phyloP scores from a whole-genome alignment of 495 filamentous ascomycete genomes.

The Penicillium crystallinum region DNA sequence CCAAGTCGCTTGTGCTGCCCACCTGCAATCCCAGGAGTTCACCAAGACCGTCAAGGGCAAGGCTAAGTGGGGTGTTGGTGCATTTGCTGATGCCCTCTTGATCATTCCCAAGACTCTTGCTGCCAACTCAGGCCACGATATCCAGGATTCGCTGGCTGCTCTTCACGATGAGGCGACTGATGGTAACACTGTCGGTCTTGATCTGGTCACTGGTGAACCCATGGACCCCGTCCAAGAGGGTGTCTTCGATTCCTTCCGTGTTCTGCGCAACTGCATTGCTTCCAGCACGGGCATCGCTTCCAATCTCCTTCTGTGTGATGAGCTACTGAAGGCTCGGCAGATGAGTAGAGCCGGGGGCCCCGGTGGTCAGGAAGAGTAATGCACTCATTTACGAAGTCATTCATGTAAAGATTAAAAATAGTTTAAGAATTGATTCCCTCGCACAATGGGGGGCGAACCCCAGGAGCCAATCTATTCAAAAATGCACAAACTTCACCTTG shows the following conservation, averaged over 20 bases:
- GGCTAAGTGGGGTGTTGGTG: conserved; percentile 88
- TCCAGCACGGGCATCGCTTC: conserved; percentile 92
- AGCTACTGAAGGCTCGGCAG: conserved; percentile 94
- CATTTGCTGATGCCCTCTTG: conserved; percentile 89
- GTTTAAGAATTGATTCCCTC: conserved; percentile 11
- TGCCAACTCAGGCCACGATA: conserved; percentile 92
- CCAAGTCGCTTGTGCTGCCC: conserved; percentile 89
- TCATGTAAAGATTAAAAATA: conserved; percentile 28
- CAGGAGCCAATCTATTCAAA: conserved; percentile 23
- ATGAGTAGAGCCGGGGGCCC: conserved; percentile 58
- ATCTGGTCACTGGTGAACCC: conserved; percentile 77
- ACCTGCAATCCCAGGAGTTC: conserved; percentile 78
- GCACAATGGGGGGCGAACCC: background rate
- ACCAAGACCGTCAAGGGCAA: conserved; percentile 90
- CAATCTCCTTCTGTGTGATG: conserved; percentile 93
- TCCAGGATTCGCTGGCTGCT: conserved; percentile 82
- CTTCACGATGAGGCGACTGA: conserved; percentile 82
- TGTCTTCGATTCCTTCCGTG: conserved; percentile 94
- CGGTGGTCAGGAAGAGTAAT: conserved; percentile 45
- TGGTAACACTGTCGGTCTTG: conserved; percentile 80
- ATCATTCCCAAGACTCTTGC: conserved; percentile 96
- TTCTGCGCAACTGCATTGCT: conserved; percentile 86
- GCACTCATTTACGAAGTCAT: conserved; percentile 20
- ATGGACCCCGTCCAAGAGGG: conserved; percentile 95
- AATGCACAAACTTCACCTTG: conserved; percentile 23